A percentile compares a stretch with the other conserved stretches of the same genome.
Conservation (phyloP, 148 eudicot genomes). For the Rhododendron mucronatum region DNA sequence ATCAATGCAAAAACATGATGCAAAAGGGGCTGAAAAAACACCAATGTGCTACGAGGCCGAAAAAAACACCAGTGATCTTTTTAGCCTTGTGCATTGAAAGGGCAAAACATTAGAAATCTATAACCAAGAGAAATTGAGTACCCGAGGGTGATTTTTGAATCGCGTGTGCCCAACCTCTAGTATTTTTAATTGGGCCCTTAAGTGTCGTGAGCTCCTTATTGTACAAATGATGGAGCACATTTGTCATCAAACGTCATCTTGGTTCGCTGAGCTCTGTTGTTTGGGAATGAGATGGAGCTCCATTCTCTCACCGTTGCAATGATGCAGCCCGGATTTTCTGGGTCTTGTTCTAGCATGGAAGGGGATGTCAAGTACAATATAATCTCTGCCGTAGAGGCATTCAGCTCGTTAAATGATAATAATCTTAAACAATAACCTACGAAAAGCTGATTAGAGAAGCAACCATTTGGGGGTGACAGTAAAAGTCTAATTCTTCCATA, state of each 20-base stretch:
- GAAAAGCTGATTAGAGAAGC: neutral
- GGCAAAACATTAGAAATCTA: neutral
- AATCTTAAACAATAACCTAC: neutral
- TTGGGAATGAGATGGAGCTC: constrained; percentile 59
- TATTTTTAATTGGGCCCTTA: constrained; percentile 82
- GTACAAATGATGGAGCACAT: constrained; percentile 95
- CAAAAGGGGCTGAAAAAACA: no score
- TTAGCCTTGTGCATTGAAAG: neutral
- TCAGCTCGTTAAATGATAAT: neutral
- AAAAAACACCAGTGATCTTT: neutral
- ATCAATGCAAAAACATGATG: no score
- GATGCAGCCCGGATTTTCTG: no score
- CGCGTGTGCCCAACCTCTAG: neutral
- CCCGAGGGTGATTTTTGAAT: neutral
- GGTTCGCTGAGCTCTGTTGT: constrained; percentile 61
- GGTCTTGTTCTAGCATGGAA: neutral
- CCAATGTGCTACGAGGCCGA: no score
- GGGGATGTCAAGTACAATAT: neutral
- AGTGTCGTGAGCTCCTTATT: constrained; percentile 89
- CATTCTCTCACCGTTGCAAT: constrained; percentile 59
- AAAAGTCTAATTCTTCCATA: no score
- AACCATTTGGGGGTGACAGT: neutral
- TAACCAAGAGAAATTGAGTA: neutral
- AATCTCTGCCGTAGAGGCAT: neutral
- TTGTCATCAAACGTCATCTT: constrained; percentile 55